A percentile compares a stretch with the other conserved stretches of the same genome.
Evolutionary conservation across 371 early-diverging fungal genomes (phyloP).

Genomic region (Haplosporangium sp.): DNA sequence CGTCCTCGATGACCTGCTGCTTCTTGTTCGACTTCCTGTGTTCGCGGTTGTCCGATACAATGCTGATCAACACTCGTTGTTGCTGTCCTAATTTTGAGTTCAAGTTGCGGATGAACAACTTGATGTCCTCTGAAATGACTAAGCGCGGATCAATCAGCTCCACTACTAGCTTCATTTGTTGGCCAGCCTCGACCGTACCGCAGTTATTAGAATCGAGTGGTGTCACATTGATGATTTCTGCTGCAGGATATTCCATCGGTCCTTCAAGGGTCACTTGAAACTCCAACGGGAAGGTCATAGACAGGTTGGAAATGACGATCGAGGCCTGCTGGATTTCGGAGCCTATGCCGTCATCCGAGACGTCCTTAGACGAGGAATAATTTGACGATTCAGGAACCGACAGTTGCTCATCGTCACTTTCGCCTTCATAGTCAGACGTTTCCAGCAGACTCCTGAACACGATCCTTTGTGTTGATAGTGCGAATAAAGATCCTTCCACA

Average conservation of each 20-base stretch:
- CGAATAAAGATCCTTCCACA: constrained; percentile 75
- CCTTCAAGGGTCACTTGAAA: constrained; percentile 77
- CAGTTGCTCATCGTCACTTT: constrained; percentile 49
- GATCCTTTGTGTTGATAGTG: constrained; percentile 69
- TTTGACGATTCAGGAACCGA: constrained; percentile 33
- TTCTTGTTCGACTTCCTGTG: constrained; percentile 48
- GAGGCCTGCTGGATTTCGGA: constrained; percentile 55
- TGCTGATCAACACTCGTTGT: constrained; percentile 73
- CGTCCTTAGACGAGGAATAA: constrained; percentile 60
- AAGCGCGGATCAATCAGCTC: constrained; percentile 71
- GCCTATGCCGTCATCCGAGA: constrained; percentile 56
- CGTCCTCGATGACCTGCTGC: constrained; percentile 40
- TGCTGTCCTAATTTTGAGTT: constrained; percentile 72
- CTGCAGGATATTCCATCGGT: constrained; percentile 79
- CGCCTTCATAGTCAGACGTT: constrained; percentile 56
- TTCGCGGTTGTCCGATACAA: constrained; percentile 68
- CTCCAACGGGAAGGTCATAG: constrained; percentile 69
- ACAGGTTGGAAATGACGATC: constrained; percentile 74
- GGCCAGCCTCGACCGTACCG: constrained; percentile 70
- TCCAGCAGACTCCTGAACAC: constrained; percentile 66
- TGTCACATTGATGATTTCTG: constrained; percentile 66
- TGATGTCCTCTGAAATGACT: constrained; percentile 84
- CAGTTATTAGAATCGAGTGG: constrained; percentile 66
- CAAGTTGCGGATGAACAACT: constrained; percentile 77
- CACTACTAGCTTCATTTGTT: constrained; percentile 64